phyloP scores from a whole-genome alignment of 2,329 filamentous ascomycete species.

The Fusarium marasasianum region DNA sequence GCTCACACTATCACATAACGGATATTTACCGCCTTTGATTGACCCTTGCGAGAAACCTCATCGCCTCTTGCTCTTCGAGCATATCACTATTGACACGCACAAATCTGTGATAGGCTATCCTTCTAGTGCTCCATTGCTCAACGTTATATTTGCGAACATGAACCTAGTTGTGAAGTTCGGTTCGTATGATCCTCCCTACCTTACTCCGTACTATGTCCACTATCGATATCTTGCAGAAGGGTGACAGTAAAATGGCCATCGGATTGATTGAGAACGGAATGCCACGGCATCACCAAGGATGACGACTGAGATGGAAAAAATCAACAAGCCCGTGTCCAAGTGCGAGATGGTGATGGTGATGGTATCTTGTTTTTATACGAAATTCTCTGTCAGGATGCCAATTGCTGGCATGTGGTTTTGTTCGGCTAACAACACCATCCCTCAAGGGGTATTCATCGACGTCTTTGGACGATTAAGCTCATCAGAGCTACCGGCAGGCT shows the following conservation, averaged over 20 bases:
- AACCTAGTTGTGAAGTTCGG: background rate
- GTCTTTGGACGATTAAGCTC: conserved; percentile 39
- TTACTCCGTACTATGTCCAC: background rate
- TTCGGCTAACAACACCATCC: conserved; percentile 28
- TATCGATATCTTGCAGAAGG: background rate
- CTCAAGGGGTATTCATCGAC: conserved; percentile 38
- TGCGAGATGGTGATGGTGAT: background rate
- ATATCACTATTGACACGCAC: background rate
- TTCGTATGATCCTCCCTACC: background rate
- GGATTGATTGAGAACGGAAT: background rate
- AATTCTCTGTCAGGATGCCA: background rate
- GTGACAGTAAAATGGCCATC: background rate
- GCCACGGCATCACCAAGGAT: background rate
- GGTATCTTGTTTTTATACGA: background rate
- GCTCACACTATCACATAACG: background rate
- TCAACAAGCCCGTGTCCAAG: background rate
- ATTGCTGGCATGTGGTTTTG: conserved; percentile 3
- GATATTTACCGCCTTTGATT: background rate
- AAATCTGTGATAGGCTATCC: background rate
- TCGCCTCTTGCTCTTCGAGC: background rate
- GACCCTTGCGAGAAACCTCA: background rate
- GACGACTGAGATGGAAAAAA: background rate
- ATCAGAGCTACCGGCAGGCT: conserved; percentile 31
- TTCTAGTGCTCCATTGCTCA: conserved; percentile 2
- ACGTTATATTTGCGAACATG: conserved; percentile 3